Base-by-base conservation (phyloP, 768 basidiomycete species). In the Sarcomyxa edulis region DNA sequence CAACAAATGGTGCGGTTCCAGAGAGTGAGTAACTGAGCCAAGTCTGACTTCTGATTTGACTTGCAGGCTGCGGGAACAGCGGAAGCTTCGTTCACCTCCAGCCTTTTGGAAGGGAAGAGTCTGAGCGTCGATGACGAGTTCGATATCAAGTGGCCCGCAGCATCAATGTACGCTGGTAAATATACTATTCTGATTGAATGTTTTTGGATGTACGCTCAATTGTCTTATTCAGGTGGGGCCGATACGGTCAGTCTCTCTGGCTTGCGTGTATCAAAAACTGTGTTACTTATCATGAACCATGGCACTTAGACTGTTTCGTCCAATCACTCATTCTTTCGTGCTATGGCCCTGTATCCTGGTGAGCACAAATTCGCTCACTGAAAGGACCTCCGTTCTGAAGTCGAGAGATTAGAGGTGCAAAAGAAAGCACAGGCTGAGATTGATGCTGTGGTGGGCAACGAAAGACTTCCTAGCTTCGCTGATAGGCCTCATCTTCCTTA, bases 381-480 rank as follows among this genome's bases (percentile, higher is more conserved):
- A n/a, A n/a, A n/a, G n/a, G n/a, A n/a, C n/a, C n/a, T n/a, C n/a
- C n/a, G n/a, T n/a, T n/a, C n/a, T n/a, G n/a, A n/a, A n/a, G n/a
- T n/a, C n/a, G n/a, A n/a, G n/a, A n/a, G n/a, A n/a, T n/a, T n/a
- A 0, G 71, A 72, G 29, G 74, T 60, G 19, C 66, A 66, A 46
- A 70, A 64, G 53, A 81, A 72, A 53, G 81, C 80, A 7, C 80
- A 80, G 46, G 63, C 61, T 39, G 81, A 82, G 57, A 71, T 83
- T 44, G 81, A 82, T 52, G 53, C 65, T 27, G 65, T 81, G 7
- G 50, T 81, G 45, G 80, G 81, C 41, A 60, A 55, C 44, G 75
- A 78, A 48, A 68, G 79, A 42, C 69, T 82, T 20, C 81, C 81
- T 43, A 72, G 66, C 11, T 75, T 76, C 54, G 56, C 64, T 39